Base-by-base conservation (phyloP, 2,329 filamentous ascomycete species). In the Trichoderma gracile region DNA sequence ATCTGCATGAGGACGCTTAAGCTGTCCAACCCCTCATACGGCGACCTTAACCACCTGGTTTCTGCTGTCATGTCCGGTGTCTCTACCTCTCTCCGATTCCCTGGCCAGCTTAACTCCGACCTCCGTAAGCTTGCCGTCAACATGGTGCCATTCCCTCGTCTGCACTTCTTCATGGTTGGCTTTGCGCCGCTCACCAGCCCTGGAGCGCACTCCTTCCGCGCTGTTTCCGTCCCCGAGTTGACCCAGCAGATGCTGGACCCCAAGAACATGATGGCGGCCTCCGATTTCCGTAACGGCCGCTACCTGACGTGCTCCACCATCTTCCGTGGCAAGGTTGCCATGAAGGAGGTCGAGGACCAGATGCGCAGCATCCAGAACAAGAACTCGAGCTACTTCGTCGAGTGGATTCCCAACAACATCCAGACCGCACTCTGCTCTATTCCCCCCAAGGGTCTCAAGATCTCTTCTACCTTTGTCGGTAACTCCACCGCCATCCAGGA, bases 211-310 rank as follows among this genome's bases (percentile, higher is more conserved):
- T 92, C 91, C 73, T 99, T 98, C 94, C 95, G 95, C 78, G 93
- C 95, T 71, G 90, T 98, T 80, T 93, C 90, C 75, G 95, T 98
- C 68, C 94, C 94, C 66, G 95, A 98, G 86, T 88, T 99, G 80
- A 98, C 94, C 75, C 95, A 98, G 86, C 95, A 99, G 83, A 98
- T 99, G 93, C 97, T 96, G 86, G 95, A 99, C 85, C 93, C 95
- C 76, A 98, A 98, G 92, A 99, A 99, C 90, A 99, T 98, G 94
- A 98, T 99, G 95, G 95, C 95, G 83, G 95, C 95, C 71, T 96
- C 93, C 69, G 95, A 99, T 85, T 98, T 98, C 92, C 92, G 95
- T 76, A 98, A 98, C 81, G 95, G 95, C 80, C 95, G 95, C 76
- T 99, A 98, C 86, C 89, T 98, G 76, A 99, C 95, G 74, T 99